These are phyloP conservation scores for Centella asiatica DNA, from an alignment of 129 eudicot species.

Conservation along the genomic window DNA sequence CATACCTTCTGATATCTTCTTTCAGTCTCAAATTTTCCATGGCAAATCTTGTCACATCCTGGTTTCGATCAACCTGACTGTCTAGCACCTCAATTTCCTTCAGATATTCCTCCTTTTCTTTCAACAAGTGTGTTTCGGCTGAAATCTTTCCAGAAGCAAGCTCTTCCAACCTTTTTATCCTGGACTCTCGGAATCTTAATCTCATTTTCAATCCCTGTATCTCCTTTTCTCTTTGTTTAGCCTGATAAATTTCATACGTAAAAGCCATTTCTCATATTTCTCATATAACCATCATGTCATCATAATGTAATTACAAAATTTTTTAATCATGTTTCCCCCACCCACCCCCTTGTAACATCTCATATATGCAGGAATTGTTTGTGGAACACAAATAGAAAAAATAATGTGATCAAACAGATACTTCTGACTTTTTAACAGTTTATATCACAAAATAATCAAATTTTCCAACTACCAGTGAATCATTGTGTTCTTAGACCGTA, in stretches of 20 bases:
- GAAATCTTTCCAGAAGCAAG: constrained; percentile 84
- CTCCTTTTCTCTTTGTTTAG: constrained; percentile 95
- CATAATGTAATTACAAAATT: not conserved
- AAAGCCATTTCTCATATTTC: not conserved
- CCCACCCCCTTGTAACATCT: not conserved
- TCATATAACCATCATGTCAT: not conserved
- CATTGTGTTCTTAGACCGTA: constrained; percentile 23
- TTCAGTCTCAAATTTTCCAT: constrained; percentile 91
- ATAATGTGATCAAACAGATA: too few species aligned
- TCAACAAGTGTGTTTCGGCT: constrained; percentile 75
- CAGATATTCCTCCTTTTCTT: constrained; percentile 83
- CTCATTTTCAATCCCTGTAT: constrained; percentile 88
- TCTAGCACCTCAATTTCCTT: constrained; percentile 78
- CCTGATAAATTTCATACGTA: constrained; percentile 28
- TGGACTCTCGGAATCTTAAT: constrained; percentile 85
- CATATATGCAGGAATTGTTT: too few species aligned
- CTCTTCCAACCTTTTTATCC: constrained; percentile 80
- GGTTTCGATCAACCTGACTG: constrained; percentile 68
- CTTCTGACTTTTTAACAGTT: too few species aligned
- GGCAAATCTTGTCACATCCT: constrained; percentile 90
- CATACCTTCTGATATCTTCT: constrained; percentile 85
- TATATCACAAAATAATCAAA: too few species aligned
- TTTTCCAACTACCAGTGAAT: not conserved
- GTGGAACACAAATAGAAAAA: too few species aligned
- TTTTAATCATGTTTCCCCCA: not conserved